phyloP scores from a whole-genome alignment of 2,329 filamentous ascomycete genomes.

The Cercospora sesami region DNA sequence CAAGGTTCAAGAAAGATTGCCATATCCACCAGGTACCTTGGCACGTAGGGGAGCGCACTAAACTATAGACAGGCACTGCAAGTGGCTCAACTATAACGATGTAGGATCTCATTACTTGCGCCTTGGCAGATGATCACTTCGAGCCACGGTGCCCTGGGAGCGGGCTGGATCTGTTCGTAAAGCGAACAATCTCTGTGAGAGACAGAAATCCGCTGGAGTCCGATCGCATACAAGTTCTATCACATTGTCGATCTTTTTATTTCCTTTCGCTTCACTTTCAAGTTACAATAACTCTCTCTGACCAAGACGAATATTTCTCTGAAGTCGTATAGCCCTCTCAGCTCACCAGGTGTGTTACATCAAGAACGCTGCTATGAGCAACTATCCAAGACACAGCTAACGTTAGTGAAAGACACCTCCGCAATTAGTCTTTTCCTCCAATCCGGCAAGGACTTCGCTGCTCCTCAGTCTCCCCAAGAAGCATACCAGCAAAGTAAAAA shows the following conservation, averaged over 20 bases:
- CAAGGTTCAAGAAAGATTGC: not conserved
- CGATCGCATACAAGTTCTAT: no score
- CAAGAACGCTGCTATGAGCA: not conserved
- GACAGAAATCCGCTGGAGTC: no score
- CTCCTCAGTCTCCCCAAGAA: not conserved
- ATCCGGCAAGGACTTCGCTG: not conserved
- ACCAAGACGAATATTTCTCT: no score
- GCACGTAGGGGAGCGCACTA: not conserved
- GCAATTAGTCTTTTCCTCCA: not conserved
- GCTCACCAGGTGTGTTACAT: not conserved
- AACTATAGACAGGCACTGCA: not conserved
- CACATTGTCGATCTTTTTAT: no score
- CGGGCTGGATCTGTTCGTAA: not conserved
- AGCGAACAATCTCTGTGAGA: no score
- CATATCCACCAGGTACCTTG: not conserved
- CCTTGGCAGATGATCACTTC: not conserved
- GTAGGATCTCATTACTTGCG: not conserved
- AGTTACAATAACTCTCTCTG: no score
- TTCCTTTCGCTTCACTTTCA: no score
- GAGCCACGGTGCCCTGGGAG: not conserved
- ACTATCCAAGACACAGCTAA: not conserved
- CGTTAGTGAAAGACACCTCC: not conserved
- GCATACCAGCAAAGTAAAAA: not conserved
- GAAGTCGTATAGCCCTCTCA: not conserved
- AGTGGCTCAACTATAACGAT: not conserved